A percentile compares a stretch with the other conserved stretches of the same genome.
Conservation (phyloP, 148 eudicot species). For the Silene conica region DNA sequence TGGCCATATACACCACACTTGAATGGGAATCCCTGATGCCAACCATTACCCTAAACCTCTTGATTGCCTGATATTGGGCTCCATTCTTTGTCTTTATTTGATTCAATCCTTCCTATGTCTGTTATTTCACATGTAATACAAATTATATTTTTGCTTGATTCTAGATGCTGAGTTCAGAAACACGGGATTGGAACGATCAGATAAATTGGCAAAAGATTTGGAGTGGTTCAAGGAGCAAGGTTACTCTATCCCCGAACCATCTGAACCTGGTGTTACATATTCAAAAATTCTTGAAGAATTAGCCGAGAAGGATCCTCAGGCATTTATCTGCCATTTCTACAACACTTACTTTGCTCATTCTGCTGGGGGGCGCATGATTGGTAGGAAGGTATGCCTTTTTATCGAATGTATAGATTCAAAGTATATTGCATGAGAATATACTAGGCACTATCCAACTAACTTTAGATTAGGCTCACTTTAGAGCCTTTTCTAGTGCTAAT, state of each 20-base stretch:
- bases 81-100: neutral
- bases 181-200: constrained; percentile 34
- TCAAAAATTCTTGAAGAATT: constrained; percentile 59
- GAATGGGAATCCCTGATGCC: no score
- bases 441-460: neutral
- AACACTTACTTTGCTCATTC: constrained; percentile 82
- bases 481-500: no score
- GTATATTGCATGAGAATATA: neutral
- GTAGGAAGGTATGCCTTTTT: constrained; percentile 53
- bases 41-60: no score
- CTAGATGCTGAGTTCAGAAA: constrained; percentile 86
- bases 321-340: constrained; percentile 90
- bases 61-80: neutral
- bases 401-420: no score
- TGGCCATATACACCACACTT: no score
- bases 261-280: constrained; percentile 70
- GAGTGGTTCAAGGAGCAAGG: constrained; percentile 97
- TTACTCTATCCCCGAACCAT: constrained; percentile 75
- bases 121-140: neutral
- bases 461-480: no score
- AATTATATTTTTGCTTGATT: neutral
- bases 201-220: constrained; percentile 21
- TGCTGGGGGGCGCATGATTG: constrained; percentile 98
- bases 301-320: constrained; percentile 79
- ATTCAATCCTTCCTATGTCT: neutral